Evolutionary conservation across 352 stramenopile genomes (phyloP).

Genomic region (Globisporangium recalcitrans): DNA sequence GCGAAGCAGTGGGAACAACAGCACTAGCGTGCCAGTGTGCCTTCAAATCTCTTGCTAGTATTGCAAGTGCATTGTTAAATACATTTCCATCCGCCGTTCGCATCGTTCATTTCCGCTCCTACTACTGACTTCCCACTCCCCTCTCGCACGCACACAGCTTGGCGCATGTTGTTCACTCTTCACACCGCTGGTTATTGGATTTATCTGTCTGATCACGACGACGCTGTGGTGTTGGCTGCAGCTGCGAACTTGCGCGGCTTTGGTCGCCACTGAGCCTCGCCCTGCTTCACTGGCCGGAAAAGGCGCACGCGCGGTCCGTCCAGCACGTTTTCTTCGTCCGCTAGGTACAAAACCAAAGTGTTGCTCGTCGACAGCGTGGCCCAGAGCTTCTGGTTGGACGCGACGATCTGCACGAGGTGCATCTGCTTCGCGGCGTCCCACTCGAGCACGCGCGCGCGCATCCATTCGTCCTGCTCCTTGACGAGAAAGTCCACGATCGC

Average conservation of each 20-base stretch:
- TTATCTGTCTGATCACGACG: not conserved
- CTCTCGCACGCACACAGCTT: too few species aligned
- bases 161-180: too few species aligned
- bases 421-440: conserved; percentile 59
- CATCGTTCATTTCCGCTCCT: too few species aligned
- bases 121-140: too few species aligned
- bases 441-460: conserved; percentile 62
- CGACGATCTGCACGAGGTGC: conserved; percentile 65
- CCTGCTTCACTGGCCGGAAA: conserved; percentile 52
- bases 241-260: conserved; percentile 60
- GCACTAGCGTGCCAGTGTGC: too few species aligned
- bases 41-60: too few species aligned
- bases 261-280: conserved; percentile 57
- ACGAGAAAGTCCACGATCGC: conserved; percentile 73
- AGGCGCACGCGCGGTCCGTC: conserved; percentile 59
- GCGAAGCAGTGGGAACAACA: too few species aligned
- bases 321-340: conserved; percentile 44
- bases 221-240: not conserved
- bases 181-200: not conserved
- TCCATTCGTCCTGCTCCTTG: conserved; percentile 64
- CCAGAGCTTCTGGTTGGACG: conserved; percentile 55
- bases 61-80: too few species aligned
- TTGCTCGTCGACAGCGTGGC: conserved; percentile 47
- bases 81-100: too few species aligned
- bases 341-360: conserved; percentile 64